Conservation (phyloP, 208 protist species). For the Crithidia sp. region DNA sequence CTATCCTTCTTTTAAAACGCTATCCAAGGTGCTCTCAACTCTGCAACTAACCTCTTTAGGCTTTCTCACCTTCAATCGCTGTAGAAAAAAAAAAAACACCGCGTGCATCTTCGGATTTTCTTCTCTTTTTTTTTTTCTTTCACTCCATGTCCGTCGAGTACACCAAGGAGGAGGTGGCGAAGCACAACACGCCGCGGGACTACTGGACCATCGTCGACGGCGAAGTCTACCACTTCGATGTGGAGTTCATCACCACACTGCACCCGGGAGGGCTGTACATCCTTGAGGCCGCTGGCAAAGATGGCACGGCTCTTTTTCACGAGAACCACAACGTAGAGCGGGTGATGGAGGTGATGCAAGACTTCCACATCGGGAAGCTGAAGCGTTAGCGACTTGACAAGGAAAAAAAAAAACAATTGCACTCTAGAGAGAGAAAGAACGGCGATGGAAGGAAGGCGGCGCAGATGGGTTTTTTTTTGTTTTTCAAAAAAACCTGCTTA, state of each 20-base stretch:
- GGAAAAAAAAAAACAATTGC: not conserved
- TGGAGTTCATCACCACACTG: conserved; percentile 32
- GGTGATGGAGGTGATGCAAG: conserved; percentile 23
- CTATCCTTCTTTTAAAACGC: not conserved
- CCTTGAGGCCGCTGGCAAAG: conserved; percentile 45
- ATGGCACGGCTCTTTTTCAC: conserved; percentile 39
- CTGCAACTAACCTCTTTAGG: too few relatives aligned
- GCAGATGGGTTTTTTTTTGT: too few relatives aligned
- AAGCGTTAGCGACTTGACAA: conserved; percentile 11
- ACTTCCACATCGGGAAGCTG: conserved; percentile 42
- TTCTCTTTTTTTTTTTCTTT: conserved; percentile 4
- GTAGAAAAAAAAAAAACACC: too few relatives aligned
- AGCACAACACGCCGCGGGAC: conserved; percentile 46
- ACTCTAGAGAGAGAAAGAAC: too few relatives aligned
- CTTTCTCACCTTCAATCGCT: too few relatives aligned
- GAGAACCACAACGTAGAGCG: conserved; percentile 30
- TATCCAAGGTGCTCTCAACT: too few relatives aligned
- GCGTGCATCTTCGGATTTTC: not conserved
- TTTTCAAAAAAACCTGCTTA: too few relatives aligned
- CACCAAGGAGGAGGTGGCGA: conserved; percentile 40
- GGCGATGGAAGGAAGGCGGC: too few relatives aligned
- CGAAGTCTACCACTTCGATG: conserved; percentile 46
- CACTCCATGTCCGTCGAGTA: conserved; percentile 21
- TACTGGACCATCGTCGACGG: conserved; percentile 62
- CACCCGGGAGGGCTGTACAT: conserved; percentile 44